These are phyloP conservation scores for Cicer cuneatum DNA, from an alignment of 306 rosid genomes.

Conservation along the genomic window DNA sequence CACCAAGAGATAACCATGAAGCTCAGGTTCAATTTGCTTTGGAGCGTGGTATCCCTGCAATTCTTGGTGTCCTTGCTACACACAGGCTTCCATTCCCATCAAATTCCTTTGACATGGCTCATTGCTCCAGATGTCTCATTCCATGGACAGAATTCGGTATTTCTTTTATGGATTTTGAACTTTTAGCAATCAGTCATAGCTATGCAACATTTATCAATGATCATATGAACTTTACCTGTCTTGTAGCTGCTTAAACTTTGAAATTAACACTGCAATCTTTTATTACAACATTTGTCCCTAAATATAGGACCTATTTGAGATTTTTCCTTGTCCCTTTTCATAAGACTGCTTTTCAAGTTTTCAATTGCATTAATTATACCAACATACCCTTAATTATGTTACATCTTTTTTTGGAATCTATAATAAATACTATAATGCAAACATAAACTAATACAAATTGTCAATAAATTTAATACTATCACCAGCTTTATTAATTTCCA, in stretches of 20 bases:
- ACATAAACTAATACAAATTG: too few relatives aligned
- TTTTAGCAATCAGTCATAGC: conserved; percentile 8
- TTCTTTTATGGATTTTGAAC: conserved; percentile 31
- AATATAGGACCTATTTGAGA: too few relatives aligned
- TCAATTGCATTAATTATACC: too few relatives aligned
- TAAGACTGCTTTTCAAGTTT: too few relatives aligned
- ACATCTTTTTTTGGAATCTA: too few relatives aligned
- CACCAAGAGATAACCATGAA: conserved; percentile 99
- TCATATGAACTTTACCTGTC: conserved; percentile 23
- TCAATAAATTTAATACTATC: too few relatives aligned
- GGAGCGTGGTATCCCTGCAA: conserved; percentile 99
- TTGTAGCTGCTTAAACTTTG: conserved; percentile 26
- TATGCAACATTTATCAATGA: conserved; percentile 12
- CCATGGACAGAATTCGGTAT: conserved; percentile 98
- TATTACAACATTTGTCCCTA: not conserved
- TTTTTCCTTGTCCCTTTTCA: too few relatives aligned
- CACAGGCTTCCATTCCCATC: conserved; percentile 98
- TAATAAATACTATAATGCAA: too few relatives aligned
- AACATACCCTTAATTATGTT: too few relatives aligned
- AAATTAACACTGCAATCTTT: not conserved
- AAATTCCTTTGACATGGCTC: conserved; percentile 96
- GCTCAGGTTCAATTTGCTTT: conserved; percentile 99
- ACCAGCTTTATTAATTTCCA: too few relatives aligned
- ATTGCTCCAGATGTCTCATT: conserved; percentile 98
- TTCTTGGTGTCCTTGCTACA: conserved; percentile 92